phyloP scores from a whole-genome alignment of 768 basidiomycete species.

The Pleurotus tuoliensis region DNA sequence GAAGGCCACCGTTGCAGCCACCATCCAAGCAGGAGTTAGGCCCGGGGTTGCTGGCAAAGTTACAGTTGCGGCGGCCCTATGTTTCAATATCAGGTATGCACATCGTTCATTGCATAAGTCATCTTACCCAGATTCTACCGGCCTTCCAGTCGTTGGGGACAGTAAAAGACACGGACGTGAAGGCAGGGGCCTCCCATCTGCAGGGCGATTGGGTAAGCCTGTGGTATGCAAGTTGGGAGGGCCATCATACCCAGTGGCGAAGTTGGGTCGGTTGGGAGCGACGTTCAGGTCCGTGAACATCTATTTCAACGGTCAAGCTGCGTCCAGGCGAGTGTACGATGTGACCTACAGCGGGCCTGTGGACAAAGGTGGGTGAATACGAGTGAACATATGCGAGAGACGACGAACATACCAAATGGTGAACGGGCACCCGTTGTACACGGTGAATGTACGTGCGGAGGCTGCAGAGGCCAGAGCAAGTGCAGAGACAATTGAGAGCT shows the following conservation, averaged over 20 bases:
- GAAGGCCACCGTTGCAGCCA: slow-evolving; percentile 49
- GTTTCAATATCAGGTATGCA: slow-evolving; percentile 10
- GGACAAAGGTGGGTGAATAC: neutral
- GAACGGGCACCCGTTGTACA: slow-evolving; percentile 43
- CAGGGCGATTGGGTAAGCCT: neutral
- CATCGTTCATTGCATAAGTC: neutral
- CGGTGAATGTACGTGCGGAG: slow-evolving; percentile 37
- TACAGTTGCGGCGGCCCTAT: slow-evolving; percentile 42
- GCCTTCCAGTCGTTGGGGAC: slow-evolving; percentile 49
- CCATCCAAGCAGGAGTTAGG: slow-evolving; percentile 44
- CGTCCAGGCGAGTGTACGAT: neutral
- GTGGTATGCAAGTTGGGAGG: neutral
- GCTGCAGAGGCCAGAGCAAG: slow-evolving; percentile 21
- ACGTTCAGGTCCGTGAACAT: slow-evolving; percentile 59
- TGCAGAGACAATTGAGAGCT: slow-evolving; percentile 4
- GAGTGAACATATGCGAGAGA: neutral
- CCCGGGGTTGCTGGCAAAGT: slow-evolving; percentile 36
- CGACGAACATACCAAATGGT: slow-evolving; percentile 37
- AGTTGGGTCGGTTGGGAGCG: slow-evolving; percentile 40
- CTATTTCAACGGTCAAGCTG: slow-evolving; percentile 19
- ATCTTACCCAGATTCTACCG: slow-evolving; percentile 48
- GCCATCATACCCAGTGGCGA: slow-evolving; percentile 37
- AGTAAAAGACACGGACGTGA: slow-evolving; percentile 25
- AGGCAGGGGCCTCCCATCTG: slow-evolving; percentile 22
- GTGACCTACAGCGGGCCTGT: slow-evolving; percentile 31